Percentiles rank a stretch among this genome's conserved stretches.
phyloP scores from a whole-genome alignment of 371 early-diverging fungal species.

The Coemansia sp. region DNA sequence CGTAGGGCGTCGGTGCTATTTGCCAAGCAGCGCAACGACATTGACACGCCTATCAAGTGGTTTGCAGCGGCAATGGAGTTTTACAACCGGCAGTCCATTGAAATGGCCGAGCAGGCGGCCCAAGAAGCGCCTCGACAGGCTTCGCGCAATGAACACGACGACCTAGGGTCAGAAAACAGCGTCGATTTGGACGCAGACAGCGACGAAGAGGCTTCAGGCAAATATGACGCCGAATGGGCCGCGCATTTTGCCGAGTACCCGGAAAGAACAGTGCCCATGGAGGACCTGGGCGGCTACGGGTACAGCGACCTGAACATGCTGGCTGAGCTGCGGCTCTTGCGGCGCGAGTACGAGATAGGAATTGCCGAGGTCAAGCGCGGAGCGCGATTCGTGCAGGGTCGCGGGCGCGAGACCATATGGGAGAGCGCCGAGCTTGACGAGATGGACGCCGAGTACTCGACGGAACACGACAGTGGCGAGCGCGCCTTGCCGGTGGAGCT shows the following conservation, averaged over 20 bases:
- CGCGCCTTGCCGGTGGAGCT: constrained; percentile 74
- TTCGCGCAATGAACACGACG: background rate
- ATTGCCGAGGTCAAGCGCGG: constrained; percentile 71
- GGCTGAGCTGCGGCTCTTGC: constrained; percentile 77
- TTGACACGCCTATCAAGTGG: constrained; percentile 49
- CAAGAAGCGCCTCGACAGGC: background rate
- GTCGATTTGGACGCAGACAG: constrained; percentile 5
- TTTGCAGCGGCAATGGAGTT: constrained; percentile 27
- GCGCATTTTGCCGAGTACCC: constrained; percentile 21
- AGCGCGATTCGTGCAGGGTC: constrained; percentile 65
- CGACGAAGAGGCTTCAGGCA: constrained; percentile 3
- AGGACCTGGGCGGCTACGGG: constrained; percentile 57
- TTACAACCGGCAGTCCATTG: constrained; percentile 40
- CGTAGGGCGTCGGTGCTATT: constrained; percentile 42
- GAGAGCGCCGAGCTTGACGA: constrained; percentile 60
- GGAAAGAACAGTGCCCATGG: constrained; percentile 32
- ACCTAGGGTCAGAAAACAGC: background rate
- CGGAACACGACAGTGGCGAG: constrained; percentile 16
- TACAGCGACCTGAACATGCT: constrained; percentile 83
- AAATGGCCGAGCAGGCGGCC: constrained; percentile 18
- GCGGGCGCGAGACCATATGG: constrained; percentile 68
- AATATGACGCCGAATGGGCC: constrained; percentile 21
- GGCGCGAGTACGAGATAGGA: constrained; percentile 70
- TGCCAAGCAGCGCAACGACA: constrained; percentile 45
- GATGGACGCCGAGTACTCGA: constrained; percentile 49